A percentile compares a stretch with the other conserved stretches of the same genome.
These are phyloP conservation scores for Hirschioporus abietinus DNA, from an alignment of 768 basidiomycete genomes.

Conservation along the genomic window DNA sequence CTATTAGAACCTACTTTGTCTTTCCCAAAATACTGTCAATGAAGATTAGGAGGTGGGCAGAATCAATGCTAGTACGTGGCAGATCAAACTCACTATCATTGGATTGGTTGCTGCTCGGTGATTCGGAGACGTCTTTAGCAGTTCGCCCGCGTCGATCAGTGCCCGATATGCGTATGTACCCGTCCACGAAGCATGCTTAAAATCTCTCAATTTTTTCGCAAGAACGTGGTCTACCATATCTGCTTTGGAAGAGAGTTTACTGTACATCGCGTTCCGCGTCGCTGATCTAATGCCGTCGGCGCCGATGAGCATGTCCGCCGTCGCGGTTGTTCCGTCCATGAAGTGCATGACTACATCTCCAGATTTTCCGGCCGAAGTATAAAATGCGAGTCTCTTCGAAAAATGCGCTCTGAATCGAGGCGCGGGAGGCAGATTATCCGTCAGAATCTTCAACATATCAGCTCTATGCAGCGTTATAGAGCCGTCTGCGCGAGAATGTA, in stretches of 20 bases:
- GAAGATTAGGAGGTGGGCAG: not conserved
- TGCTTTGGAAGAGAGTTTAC: constrained; percentile 14
- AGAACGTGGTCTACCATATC: constrained; percentile 13
- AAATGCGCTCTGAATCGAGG: constrained; percentile 21
- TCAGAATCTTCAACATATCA: constrained; percentile 22
- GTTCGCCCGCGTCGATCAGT: constrained; percentile 28
- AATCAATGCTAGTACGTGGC: constrained; percentile 12
- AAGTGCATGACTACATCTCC: constrained; percentile 19
- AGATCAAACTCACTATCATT: constrained; percentile 35
- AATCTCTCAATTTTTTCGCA: constrained; percentile 9
- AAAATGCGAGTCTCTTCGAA: constrained; percentile 26
- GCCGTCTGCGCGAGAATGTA: constrained; percentile 13
- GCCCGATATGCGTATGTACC: constrained; percentile 36
- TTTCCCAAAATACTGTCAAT: constrained; percentile 51
- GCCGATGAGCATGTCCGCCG: constrained; percentile 22
- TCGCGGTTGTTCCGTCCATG: constrained; percentile 17
- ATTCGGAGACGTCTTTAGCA: constrained; percentile 23
- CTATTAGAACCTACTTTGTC: constrained; percentile 27
- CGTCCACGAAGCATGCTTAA: constrained; percentile 26
- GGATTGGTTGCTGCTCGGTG: constrained; percentile 35
- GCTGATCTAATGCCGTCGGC: constrained; percentile 24
- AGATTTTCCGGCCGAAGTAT: constrained; percentile 20
- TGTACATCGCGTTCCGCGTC: constrained; percentile 19
- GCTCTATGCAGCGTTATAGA: constrained; percentile 22
- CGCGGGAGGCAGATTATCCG: constrained; percentile 16